A percentile compares a stretch with the other conserved stretches of the same genome.
phyloP scores from a whole-genome alignment of 805 yeast species.

The Ogataea henricii region DNA sequence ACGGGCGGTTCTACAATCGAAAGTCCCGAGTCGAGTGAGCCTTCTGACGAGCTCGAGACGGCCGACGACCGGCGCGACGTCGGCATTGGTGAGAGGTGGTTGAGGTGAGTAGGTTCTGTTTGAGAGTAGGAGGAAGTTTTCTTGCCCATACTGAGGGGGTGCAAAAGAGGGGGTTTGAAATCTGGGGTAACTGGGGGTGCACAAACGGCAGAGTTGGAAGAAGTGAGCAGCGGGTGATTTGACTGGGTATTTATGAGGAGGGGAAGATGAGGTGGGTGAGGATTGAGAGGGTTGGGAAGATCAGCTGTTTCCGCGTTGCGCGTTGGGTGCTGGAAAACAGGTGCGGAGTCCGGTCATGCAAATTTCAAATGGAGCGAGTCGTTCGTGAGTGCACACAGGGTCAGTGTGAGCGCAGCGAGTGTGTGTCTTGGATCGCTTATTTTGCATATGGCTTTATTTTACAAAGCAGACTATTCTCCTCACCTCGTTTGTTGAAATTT shows the following conservation, averaged over 20 bases:
- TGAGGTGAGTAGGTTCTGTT: conserved; percentile 37
- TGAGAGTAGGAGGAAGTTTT: conserved; percentile 22
- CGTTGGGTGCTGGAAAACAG: conserved; percentile 1
- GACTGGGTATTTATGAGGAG: too few relatives aligned
- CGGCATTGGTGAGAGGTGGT: conserved; percentile 25
- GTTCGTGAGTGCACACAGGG: too few relatives aligned
- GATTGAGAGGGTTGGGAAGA: neutral
- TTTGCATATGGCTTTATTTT: too few relatives aligned
- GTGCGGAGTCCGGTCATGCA: conserved; percentile 2
- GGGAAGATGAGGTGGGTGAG: too few relatives aligned
- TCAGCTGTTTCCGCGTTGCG: neutral
- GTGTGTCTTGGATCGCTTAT: too few relatives aligned
- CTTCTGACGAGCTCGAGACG: conserved; percentile 4
- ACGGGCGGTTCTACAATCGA: conserved; percentile 26
- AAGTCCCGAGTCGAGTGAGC: conserved; percentile 8
- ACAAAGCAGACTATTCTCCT: too few relatives aligned
- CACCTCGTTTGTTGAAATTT: too few relatives aligned
- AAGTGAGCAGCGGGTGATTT: too few relatives aligned
- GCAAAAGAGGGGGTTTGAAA: neutral
- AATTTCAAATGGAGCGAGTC: too few relatives aligned
- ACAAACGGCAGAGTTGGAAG: too few relatives aligned
- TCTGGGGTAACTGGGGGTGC: too few relatives aligned
- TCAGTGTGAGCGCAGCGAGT: too few relatives aligned
- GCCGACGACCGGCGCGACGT: conserved; percentile 20
- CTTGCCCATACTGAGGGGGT: conserved; percentile 18